Base-by-base conservation (phyloP, 164 flowering plant species). In the Tinospora cordifolia region DNA sequence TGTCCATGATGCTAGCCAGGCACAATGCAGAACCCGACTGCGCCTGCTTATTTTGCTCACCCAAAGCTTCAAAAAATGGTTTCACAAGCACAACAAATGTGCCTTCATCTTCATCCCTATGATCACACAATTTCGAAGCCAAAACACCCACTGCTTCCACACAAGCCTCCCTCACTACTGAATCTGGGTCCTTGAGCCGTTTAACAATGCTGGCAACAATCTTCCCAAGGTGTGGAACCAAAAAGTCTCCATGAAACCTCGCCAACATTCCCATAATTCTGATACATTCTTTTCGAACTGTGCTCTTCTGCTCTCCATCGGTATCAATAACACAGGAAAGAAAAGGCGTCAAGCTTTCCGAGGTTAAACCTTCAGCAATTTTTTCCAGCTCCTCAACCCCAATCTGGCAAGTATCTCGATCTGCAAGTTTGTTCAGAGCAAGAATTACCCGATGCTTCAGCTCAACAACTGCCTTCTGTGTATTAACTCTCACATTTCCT, bases 41-140 rank as follows among this genome's bases (percentile, higher is more conserved):
- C 75, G 87, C 83, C 69, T 86, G 88, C 79, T 76, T 88, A 78
- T 87, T 90, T 65, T 93, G 96, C 65, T 93, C 97, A 58, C 96
- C 94, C 71, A 93, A 70, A 36, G 92, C 91, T 83, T 93, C 96
- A 82, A 93, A 93, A 47, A 91, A 84, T 19, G 98, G 96, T 78
- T 77, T 90, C 72, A 87, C 96, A 30, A 91, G 75, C 57, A 70
- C 74, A 66, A 84, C 84, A 76, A 93, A 87, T 8, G 82, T 65
- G 5, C 81, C 88, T 70, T 81, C 87, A 72, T 34, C 63, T 72
- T 80, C 87, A 67, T 69, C 83, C 27, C 59, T 72, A 70, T 62
- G 27, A 65, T 69, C 74, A 41, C 82, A 71, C 75, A 90, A 62
- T 67, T 81, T 83, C 7, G 85, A 85, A 65, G 97, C 88, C 84